Conservation (phyloP, 2,329 filamentous ascomycete genomes). For the Hymenoscyphus occultus region DNA sequence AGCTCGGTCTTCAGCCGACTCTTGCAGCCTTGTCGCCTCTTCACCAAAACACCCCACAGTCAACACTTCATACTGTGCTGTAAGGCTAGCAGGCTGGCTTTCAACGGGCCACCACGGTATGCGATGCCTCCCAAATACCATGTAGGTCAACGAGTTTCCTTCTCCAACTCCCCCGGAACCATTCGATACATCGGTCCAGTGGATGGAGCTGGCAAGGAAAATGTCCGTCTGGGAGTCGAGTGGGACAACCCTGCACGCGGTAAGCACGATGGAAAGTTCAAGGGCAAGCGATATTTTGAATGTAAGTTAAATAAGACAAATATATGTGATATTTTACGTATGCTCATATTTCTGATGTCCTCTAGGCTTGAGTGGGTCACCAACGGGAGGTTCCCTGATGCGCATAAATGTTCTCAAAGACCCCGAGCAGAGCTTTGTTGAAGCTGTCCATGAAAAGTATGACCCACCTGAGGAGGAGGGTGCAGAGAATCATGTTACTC, state of each 20-base stretch:
- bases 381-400: slow-evolving; percentile 82
- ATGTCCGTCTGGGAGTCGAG: slow-evolving; percentile 86
- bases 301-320: slow-evolving; percentile 52
- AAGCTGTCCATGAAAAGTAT: slow-evolving; percentile 82
- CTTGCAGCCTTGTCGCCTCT: slow-evolving; percentile 26
- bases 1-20: slow-evolving; percentile 18
- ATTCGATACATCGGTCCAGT: slow-evolving; percentile 80
- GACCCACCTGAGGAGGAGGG: slow-evolving; percentile 47
- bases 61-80: too few species aligned
- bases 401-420: slow-evolving; percentile 72
- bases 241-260: slow-evolving; percentile 87
- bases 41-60: neutral
- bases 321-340: slow-evolving; percentile 7
- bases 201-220: slow-evolving; percentile 63
- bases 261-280: slow-evolving; percentile 85
- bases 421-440: slow-evolving; percentile 66
- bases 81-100: slow-evolving; percentile 5
- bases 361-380: slow-evolving; percentile 57
- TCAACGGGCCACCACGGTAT: slow-evolving; percentile 9
- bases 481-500: slow-evolving; percentile 50
- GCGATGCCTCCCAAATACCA: slow-evolving; percentile 36
- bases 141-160: slow-evolving; percentile 76
- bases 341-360: neutral
- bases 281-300: slow-evolving; percentile 75
- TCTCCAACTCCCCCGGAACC: slow-evolving; percentile 74